Conservation (phyloP, 805 yeast genomes). For the Candida insectalens region DNA sequence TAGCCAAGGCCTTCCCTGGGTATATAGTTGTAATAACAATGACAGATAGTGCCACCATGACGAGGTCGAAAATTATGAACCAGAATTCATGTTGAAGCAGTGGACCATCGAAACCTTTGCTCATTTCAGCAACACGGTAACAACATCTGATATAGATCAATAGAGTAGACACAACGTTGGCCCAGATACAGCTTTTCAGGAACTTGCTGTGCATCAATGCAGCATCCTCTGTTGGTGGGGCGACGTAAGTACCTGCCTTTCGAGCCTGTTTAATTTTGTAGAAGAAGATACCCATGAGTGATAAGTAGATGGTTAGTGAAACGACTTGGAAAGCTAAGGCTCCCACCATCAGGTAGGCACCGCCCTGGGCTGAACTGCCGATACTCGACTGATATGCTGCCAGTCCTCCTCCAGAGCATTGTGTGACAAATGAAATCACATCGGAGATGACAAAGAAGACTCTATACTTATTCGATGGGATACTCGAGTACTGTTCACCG, state of each 20-base stretch:
- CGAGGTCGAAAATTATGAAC: constrained; percentile 46
- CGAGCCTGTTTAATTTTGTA: constrained; percentile 23
- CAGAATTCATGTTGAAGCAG: constrained; percentile 48
- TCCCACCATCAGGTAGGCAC: constrained; percentile 48
- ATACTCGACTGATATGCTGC: constrained; percentile 36
- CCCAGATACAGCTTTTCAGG: background rate
- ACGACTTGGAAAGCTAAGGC: constrained; percentile 69
- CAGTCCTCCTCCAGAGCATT: constrained; percentile 65
- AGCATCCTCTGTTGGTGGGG: background rate
- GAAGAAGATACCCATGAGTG: constrained; percentile 35
- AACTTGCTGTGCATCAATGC: background rate
- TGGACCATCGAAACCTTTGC: constrained; percentile 62
- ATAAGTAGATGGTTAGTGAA: constrained; percentile 50
- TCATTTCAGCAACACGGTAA: constrained; percentile 60
- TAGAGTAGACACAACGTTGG: constrained; percentile 7
- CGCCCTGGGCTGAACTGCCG: constrained; percentile 6
- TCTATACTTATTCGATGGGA: constrained; percentile 45
- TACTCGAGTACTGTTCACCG: constrained; percentile 38
- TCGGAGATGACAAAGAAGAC: constrained; percentile 56
- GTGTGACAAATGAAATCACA: constrained; percentile 46
- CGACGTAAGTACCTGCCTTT: background rate
- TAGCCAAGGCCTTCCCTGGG: constrained; percentile 34
- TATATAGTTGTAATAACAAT: constrained; percentile 40
- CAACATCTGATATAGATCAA: constrained; percentile 53
- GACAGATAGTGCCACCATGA: constrained; percentile 42